Conservation (phyloP, 176 grass and related monocot genomes). For the Luzula sylvatica region DNA sequence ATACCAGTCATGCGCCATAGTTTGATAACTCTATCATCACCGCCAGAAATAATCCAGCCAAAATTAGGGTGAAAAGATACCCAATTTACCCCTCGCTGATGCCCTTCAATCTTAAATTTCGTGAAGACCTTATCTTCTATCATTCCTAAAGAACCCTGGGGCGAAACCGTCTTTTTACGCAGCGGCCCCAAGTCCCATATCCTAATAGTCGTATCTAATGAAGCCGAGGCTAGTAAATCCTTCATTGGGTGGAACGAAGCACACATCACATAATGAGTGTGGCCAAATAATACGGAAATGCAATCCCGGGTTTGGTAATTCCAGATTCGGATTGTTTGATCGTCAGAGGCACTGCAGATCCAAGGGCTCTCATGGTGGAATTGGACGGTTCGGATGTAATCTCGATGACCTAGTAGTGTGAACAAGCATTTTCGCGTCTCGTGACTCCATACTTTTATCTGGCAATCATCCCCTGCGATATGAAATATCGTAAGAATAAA, state of each 20-base stretch:
- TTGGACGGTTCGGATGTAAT: conserved; percentile 29
- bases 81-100: conserved; percentile 87
- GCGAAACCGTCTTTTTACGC: conserved; percentile 66
- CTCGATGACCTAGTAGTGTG: conserved; percentile 25
- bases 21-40: conserved; percentile 77
- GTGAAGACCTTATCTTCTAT: conserved; percentile 69
- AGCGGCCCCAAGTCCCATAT: conserved; percentile 74
- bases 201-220: conserved; percentile 66
- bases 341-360: conserved; percentile 74
- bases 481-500: not conserved
- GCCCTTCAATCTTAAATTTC: conserved; percentile 81
- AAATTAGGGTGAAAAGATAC: conserved; percentile 65
- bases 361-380: conserved; percentile 35
- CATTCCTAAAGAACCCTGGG: conserved; percentile 70
- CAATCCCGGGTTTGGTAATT: conserved; percentile 71
- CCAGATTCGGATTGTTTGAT: conserved; percentile 83
- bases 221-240: conserved; percentile 70
- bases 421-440: conserved; percentile 27
- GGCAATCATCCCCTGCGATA: conserved; percentile 28
- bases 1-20: conserved; percentile 89
- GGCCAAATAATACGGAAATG: conserved; percentile 65
- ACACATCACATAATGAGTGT: conserved; percentile 86
- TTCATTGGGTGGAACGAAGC: conserved; percentile 77
- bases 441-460: conserved; percentile 36
- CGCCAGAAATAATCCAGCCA: conserved; percentile 61